Evolutionary conservation across 2,329 filamentous ascomycete species (phyloP).

Genomic region (Elsinoe australis): DNA sequence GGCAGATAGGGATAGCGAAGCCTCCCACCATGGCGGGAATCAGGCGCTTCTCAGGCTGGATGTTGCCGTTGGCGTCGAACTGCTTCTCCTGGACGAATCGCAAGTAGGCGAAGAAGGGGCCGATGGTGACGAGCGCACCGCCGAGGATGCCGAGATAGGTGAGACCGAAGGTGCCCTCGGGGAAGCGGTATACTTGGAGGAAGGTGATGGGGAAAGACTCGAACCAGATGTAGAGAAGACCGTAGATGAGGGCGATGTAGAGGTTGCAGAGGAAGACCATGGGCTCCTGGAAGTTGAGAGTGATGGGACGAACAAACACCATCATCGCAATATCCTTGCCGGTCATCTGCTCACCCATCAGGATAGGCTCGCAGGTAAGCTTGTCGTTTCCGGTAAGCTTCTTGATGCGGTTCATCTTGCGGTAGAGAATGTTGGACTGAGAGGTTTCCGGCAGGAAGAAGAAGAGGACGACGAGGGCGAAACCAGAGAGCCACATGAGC

Average conservation of each 20-base stretch:
- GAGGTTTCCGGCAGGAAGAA: conserved; percentile 38
- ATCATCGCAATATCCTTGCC: conserved; percentile 34
- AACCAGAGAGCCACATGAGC: conserved; percentile 36
- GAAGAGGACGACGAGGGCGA: conserved; percentile 33
- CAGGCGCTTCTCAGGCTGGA: conserved; percentile 27
- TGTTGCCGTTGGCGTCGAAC: conserved; percentile 16
- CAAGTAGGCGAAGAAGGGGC: conserved; percentile 20
- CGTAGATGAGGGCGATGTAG: conserved; percentile 40
- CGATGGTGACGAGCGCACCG: conserved; percentile 14
- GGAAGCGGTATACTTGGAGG: conserved; percentile 14
- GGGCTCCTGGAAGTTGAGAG: conserved; percentile 37
- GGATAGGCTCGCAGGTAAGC: conserved; percentile 36
- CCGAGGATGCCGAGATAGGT: conserved; percentile 15
- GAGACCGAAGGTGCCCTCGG: conserved; percentile 14
- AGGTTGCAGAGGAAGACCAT: conserved; percentile 38
- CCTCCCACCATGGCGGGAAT: conserved; percentile 33
- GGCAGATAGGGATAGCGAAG: conserved; percentile 36
- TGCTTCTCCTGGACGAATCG: conserved; percentile 17
- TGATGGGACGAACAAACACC: conserved; percentile 38
- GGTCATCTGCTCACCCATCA: conserved; percentile 32
- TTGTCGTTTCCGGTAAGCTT: conserved; percentile 35
- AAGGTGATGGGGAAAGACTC: conserved; percentile 18
- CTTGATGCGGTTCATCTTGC: conserved; percentile 35
- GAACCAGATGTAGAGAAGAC: conserved; percentile 29
- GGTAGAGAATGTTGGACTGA: conserved; percentile 36